A percentile compares a stretch with the other conserved stretches of the same genome.
Conservation (phyloP, 495 filamentous ascomycete species). For the Stereocaulon alpinum region DNA sequence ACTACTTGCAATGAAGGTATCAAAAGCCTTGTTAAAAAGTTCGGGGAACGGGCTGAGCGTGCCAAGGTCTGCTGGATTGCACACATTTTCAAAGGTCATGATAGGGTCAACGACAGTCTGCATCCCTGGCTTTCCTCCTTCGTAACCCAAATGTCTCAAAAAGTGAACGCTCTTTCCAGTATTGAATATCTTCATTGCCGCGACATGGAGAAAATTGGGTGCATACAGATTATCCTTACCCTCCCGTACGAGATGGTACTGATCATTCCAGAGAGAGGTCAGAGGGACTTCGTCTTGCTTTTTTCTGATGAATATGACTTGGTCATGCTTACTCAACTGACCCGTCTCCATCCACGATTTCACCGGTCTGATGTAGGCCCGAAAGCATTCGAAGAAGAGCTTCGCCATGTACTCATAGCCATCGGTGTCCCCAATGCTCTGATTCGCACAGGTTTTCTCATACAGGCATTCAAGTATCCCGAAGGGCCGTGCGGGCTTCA, state of each 20-base stretch:
- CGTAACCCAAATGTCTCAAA: slow-evolving; percentile 46
- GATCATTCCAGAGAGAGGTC: slow-evolving; percentile 62
- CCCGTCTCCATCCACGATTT: slow-evolving; percentile 79
- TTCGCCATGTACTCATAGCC: slow-evolving; percentile 50
- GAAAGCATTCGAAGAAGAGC: slow-evolving; percentile 75
- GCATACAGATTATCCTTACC: slow-evolving; percentile 47
- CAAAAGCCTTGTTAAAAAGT: slow-evolving; percentile 58
- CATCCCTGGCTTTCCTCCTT: background rate
- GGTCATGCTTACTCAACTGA: slow-evolving; percentile 49
- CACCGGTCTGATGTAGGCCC: slow-evolving; percentile 71
- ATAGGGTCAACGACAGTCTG: slow-evolving; percentile 1
- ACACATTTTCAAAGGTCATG: slow-evolving; percentile 29
- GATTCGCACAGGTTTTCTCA: slow-evolving; percentile 52
- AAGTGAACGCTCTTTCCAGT: slow-evolving; percentile 84
- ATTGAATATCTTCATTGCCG: slow-evolving; percentile 62
- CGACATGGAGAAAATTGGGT: slow-evolving; percentile 62
- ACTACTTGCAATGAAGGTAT: slow-evolving; percentile 59
- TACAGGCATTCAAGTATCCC: slow-evolving; percentile 64
- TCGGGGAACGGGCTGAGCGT: slow-evolving; percentile 63
- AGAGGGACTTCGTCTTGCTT: slow-evolving; percentile 46
- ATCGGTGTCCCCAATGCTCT: slow-evolving; percentile 53
- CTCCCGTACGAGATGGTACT: slow-evolving; percentile 52
- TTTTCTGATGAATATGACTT: slow-evolving; percentile 64
- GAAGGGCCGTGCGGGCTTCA: slow-evolving; percentile 36
- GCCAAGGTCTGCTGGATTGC: slow-evolving; percentile 12